Conservation (phyloP, 2,329 filamentous ascomycete genomes). For the Cladosporium halotolerans region DNA sequence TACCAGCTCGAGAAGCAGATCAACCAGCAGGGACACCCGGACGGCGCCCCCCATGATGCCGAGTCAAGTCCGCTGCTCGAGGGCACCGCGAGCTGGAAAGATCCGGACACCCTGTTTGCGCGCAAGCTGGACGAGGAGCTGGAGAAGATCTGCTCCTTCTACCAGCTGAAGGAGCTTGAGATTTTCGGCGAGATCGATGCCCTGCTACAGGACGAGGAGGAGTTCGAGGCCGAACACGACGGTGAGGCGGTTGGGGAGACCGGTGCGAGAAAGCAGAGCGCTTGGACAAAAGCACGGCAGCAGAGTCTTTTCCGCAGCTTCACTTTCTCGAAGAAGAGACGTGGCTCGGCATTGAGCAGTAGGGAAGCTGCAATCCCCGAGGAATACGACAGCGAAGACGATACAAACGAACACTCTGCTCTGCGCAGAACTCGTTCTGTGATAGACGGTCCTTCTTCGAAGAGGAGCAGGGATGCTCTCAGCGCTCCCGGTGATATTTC, state of each 20-base stretch:
- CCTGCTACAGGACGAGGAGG: slow-evolving; percentile 67
- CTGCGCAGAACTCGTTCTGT: slow-evolving; percentile 33
- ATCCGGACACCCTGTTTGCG: slow-evolving; percentile 76
- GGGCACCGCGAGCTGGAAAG: slow-evolving; percentile 47
- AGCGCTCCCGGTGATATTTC: slow-evolving; percentile 11
- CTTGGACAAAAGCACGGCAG: slow-evolving; percentile 28
- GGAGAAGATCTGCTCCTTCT: slow-evolving; percentile 91
- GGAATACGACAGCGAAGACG: slow-evolving; percentile 56
- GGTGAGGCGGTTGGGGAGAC: slow-evolving; percentile 26
- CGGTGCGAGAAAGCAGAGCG: slow-evolving; percentile 24
- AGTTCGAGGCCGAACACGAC: slow-evolving; percentile 54
- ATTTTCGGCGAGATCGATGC: slow-evolving; percentile 74
- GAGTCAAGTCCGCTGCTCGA: slow-evolving; percentile 77
- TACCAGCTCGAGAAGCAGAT: slow-evolving; percentile 87
- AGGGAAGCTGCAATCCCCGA: slow-evolving; percentile 48
- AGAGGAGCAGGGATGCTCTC: slow-evolving; percentile 16
- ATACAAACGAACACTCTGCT: slow-evolving; percentile 46
- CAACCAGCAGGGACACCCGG: slow-evolving; percentile 51
- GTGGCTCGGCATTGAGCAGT: slow-evolving; percentile 39
- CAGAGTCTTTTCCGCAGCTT: slow-evolving; percentile 50
- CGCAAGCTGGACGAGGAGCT: slow-evolving; percentile 80
- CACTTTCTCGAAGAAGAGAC: slow-evolving; percentile 36
- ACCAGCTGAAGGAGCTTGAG: slow-evolving; percentile 80
- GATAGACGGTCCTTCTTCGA: slow-evolving; percentile 6
- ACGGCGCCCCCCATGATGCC: slow-evolving; percentile 53